These are phyloP conservation scores for Nemania serpens DNA, from an alignment of 2,329 filamentous ascomycete genomes.

Conservation along the genomic window DNA sequence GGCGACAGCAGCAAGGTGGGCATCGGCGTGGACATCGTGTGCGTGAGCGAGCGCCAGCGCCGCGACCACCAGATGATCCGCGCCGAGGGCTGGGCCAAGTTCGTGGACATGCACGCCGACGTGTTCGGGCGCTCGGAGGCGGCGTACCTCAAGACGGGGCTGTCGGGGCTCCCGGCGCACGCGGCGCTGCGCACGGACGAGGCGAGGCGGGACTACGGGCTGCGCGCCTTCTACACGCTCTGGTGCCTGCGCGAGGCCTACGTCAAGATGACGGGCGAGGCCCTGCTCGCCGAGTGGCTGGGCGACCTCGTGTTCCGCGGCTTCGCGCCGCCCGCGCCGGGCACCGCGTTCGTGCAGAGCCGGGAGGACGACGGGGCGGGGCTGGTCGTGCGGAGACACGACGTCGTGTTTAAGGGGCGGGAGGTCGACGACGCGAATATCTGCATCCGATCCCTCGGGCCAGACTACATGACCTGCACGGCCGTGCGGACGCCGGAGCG, in stretches of 20 bases:
- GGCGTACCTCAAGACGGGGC: conserved; percentile 60
- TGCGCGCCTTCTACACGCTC: conserved; percentile 74
- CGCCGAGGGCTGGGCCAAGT: conserved; percentile 63
- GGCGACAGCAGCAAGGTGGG: conserved; percentile 42
- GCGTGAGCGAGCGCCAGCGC: conserved; percentile 69
- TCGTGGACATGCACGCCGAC: conserved; percentile 73
- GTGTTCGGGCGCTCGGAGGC: conserved; percentile 69
- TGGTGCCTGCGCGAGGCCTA: conserved; percentile 83
- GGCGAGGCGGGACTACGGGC: conserved; percentile 60
- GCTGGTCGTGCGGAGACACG: conserved; percentile 43
- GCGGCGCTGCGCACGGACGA: conserved; percentile 36
- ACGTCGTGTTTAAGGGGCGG: conserved; percentile 47
- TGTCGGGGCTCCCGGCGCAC: conserved; percentile 35
- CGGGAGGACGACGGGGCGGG: conserved; percentile 41
- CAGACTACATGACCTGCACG: conserved; percentile 60
- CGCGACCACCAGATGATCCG: conserved; percentile 63
- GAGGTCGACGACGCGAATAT: conserved; percentile 50
- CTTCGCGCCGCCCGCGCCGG: conserved; percentile 59
- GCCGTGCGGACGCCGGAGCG: conserved; percentile 50
- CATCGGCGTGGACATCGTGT: conserved; percentile 78
- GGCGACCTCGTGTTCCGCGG: conserved; percentile 69
- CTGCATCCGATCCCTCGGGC: conserved; percentile 50
- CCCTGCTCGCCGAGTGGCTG: conserved; percentile 74
- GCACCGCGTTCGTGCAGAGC: conserved; percentile 37
- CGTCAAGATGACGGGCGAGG: conserved; percentile 82